phyloP scores from a whole-genome alignment of 2,329 filamentous ascomycete species.

The Stemphylium beticola region DNA sequence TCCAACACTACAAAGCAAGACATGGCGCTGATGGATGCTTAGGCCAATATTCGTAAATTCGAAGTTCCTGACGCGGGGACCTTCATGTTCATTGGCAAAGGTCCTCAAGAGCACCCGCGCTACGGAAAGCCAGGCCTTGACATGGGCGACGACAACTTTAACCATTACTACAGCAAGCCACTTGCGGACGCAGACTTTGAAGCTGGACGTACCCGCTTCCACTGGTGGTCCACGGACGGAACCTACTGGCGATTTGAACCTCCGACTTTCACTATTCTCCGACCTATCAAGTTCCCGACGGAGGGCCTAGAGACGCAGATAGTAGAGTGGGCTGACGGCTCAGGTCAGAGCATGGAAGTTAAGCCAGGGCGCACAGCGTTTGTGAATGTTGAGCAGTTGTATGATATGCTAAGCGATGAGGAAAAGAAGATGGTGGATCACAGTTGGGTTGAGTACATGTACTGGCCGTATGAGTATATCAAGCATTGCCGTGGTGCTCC shows the following conservation, averaged over 20 bases:
- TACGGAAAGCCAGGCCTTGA: constrained; percentile 7
- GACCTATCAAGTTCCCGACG: constrained; percentile 1
- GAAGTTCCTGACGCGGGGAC: constrained; percentile 5
- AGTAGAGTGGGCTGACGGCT: constrained; percentile 5
- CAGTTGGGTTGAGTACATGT: constrained; percentile 7
- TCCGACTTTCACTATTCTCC: constrained; percentile 1
- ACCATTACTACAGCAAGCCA: constrained; percentile 8
- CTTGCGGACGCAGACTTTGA: constrained; percentile 6
- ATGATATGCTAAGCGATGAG: constrained; percentile 8
- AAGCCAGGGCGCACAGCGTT: constrained; percentile 3
- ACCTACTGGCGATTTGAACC: neutral
- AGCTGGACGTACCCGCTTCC: constrained; percentile 6
- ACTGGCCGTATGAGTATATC: constrained; percentile 1
- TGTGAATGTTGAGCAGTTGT: constrained; percentile 4
- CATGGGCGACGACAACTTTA: constrained; percentile 4
- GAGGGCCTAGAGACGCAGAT: neutral
- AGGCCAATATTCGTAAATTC: neutral
- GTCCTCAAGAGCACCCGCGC: constrained; percentile 1
- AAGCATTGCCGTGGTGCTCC: constrained; percentile 5
- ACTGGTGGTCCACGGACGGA: constrained; percentile 2
- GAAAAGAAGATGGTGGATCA: constrained; percentile 4
- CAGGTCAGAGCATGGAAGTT: neutral
- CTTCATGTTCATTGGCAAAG: constrained; percentile 8
- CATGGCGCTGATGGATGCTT: neutral
- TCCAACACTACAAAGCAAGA: neutral